Conservation (phyloP, 164 flowering plant genomes). For the Kalanchoe fedtschenkoi region DNA sequence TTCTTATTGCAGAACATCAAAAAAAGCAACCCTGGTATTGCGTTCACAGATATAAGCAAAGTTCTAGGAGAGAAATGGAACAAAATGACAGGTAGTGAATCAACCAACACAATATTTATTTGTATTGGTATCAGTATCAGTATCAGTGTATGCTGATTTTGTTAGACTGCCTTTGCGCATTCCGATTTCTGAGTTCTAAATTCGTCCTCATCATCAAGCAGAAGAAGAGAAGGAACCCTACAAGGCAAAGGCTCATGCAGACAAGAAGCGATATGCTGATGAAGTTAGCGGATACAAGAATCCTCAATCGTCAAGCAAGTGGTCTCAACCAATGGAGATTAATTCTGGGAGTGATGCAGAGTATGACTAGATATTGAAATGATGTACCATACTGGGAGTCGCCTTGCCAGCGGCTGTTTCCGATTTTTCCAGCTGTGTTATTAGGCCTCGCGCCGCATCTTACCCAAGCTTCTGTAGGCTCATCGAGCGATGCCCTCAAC, state of each 20-base stretch:
- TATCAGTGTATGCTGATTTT: not conserved
- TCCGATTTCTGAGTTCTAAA: not conserved
- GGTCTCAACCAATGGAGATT: slow-evolving; percentile 30
- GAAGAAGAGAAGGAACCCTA: slow-evolving; percentile 83
- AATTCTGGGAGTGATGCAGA: not conserved
- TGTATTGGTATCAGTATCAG: too few species aligned
- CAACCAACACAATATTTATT: not conserved
- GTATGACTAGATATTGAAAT: not conserved
- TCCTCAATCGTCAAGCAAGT: slow-evolving; percentile 33
- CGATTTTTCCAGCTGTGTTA: too few species aligned
- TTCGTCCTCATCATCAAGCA: slow-evolving; percentile 13
- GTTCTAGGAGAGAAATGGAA: slow-evolving; percentile 90
- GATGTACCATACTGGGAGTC: too few species aligned
- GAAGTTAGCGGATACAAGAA: slow-evolving; percentile 73
- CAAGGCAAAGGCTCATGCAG: slow-evolving; percentile 65
- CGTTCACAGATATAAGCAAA: slow-evolving; percentile 54
- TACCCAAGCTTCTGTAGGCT: too few species aligned
- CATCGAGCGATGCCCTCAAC: too few species aligned
- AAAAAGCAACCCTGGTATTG: slow-evolving; percentile 69
- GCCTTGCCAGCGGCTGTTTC: too few species aligned
- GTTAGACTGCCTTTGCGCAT: too few species aligned
- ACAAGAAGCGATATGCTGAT: slow-evolving; percentile 66
- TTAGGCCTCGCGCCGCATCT: too few species aligned
- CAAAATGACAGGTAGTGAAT: slow-evolving; percentile 54
- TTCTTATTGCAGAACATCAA: slow-evolving; percentile 50